These are phyloP conservation scores for Amoebophrya sp. DNA, from an alignment of 169 alveolate genomes.

Conservation along the genomic window DNA sequence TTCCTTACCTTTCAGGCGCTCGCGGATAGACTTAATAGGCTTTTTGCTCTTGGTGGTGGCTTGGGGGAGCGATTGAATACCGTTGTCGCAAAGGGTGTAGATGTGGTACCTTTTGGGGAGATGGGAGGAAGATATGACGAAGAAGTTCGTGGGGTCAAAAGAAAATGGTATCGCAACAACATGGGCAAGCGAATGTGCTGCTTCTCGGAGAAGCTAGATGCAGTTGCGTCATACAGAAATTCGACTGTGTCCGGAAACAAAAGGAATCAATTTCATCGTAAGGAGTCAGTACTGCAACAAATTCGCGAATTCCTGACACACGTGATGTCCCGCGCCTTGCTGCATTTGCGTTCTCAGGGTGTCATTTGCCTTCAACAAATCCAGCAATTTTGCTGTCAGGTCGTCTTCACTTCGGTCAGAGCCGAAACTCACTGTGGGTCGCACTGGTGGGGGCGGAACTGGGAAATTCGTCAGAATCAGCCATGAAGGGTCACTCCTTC, in stretches of 20 bases:
- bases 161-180: too few species aligned
- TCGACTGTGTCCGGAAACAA: too few species aligned
- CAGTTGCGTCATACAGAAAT: too few species aligned
- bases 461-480: conserved; percentile 89
- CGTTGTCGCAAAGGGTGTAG: conserved; percentile 94
- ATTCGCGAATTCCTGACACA: conserved; percentile 80
- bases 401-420: conserved; percentile 93
- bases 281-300: conserved; percentile 89
- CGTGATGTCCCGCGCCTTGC: conserved; percentile 82
- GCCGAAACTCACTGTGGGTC: conserved; percentile 94
- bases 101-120: too few species aligned
- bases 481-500: conserved; percentile 86
- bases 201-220: too few species aligned
- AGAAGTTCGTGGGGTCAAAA: too few species aligned
- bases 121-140: too few species aligned
- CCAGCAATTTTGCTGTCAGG: conserved; percentile 88
- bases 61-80: conserved; percentile 90
- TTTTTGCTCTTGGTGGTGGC: conserved; percentile 90
- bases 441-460: conserved; percentile 98
- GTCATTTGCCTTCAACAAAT: conserved; percentile 88
- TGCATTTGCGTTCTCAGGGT: conserved; percentile 73
- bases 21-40: conserved; percentile 95
- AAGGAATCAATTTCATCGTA: too few species aligned
- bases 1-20: conserved; percentile 98
- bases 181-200: too few species aligned